Evolutionary conservation across 345 rosid genomes (phyloP).

Genomic region (Pistacia integerrima): DNA sequence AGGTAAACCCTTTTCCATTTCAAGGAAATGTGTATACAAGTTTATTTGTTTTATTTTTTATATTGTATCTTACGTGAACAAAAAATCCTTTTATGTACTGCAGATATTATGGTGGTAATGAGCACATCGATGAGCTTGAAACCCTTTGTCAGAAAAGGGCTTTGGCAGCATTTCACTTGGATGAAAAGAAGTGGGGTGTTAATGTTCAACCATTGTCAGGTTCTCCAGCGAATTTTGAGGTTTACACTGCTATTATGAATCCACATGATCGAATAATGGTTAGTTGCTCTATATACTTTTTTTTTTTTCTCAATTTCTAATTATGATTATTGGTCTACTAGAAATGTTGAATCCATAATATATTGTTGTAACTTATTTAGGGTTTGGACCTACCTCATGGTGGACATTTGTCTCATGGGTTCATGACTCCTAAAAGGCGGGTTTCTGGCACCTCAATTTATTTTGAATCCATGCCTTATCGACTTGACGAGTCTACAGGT

Average conservation of each 20-base stretch:
- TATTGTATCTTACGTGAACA: conserved; percentile 4
- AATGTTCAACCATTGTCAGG: conserved; percentile 97
- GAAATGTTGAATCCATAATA: conserved; percentile 4
- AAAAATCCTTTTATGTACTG: not conserved
- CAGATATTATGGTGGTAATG: conserved; percentile 97
- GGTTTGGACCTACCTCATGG: conserved; percentile 96
- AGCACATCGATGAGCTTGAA: conserved; percentile 86
- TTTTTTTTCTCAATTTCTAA: not conserved
- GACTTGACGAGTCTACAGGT: conserved; percentile 93
- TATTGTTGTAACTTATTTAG: conserved; percentile 33
- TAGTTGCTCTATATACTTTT: conserved; percentile 2
- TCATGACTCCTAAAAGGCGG: conserved; percentile 90
- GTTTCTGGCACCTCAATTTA: conserved; percentile 94
- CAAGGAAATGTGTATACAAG: not conserved
- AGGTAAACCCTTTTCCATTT: conserved; percentile 45
- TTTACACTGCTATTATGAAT: conserved; percentile 82
- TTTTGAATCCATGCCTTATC: conserved; percentile 94
- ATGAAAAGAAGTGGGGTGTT: conserved; percentile 82
- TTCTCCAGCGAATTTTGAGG: conserved; percentile 96
- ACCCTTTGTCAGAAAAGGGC: conserved; percentile 87
- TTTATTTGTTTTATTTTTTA: conserved; percentile 3
- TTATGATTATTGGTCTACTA: conserved; percentile 7
- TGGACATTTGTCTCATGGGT: conserved; percentile 94
- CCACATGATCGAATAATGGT: conserved; percentile 97
- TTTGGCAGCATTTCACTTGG: conserved; percentile 74